phyloP scores from a whole-genome alignment of 2,329 filamentous ascomycete species.

The Fusarium sterilihyphosum region DNA sequence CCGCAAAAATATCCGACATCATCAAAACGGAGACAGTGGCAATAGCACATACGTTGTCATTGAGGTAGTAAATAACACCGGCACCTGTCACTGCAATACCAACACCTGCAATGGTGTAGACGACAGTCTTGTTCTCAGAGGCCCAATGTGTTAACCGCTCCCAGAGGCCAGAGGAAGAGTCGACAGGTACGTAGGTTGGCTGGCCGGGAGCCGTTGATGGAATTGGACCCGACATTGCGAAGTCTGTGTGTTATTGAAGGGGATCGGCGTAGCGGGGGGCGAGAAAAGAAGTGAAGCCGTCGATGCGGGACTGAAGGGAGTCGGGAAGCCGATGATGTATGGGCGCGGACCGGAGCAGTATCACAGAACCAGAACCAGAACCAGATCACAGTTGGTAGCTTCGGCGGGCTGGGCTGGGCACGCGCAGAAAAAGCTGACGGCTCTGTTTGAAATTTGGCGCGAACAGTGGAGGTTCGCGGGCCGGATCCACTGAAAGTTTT shows the following conservation, averaged over 20 bases:
- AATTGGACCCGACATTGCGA: slow-evolving; percentile 57
- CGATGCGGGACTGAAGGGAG: slow-evolving; percentile 39
- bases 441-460: slow-evolving; percentile 46
- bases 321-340: slow-evolving; percentile 48
- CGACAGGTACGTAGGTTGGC: slow-evolving; percentile 59
- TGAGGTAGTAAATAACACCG: slow-evolving; percentile 91
- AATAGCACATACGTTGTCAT: slow-evolving; percentile 59
- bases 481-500: slow-evolving; percentile 45
- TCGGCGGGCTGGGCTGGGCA: slow-evolving; percentile 44
- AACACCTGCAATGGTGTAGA: slow-evolving; percentile 96
- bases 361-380: slow-evolving; percentile 23
- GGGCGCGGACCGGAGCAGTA: slow-evolving; percentile 38
- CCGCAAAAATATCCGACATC: slow-evolving; percentile 2
- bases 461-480: slow-evolving; percentile 27
- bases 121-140: slow-evolving; percentile 92
- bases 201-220: slow-evolving; percentile 59
- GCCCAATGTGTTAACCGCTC: slow-evolving; percentile 92
- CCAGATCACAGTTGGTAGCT: slow-evolving; percentile 37
- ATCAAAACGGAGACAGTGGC: not conserved
- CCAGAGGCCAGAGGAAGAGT: slow-evolving; percentile 78
- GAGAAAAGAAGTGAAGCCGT: slow-evolving; percentile 42
- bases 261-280: slow-evolving; percentile 27
- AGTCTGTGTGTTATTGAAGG: slow-evolving; percentile 38
- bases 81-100: slow-evolving; percentile 91
- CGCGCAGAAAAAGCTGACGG: slow-evolving; percentile 49